Evolutionary conservation across 2,329 filamentous ascomycete genomes (phyloP).

Genomic region (Chaetomium sp.): DNA sequence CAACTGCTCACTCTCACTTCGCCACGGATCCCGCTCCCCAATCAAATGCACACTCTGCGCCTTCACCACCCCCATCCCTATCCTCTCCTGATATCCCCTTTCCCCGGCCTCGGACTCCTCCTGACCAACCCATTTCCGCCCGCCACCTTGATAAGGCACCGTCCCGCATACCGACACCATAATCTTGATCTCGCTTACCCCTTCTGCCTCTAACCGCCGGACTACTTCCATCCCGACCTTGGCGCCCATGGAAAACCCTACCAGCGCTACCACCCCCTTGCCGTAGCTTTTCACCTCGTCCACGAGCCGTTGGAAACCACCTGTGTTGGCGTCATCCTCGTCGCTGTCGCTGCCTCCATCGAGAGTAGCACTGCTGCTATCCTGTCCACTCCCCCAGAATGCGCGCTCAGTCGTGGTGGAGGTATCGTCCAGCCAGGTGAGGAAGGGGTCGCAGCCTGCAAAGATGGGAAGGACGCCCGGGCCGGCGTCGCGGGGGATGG

Average conservation of each 20-base stretch:
- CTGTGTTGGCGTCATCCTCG: neutral
- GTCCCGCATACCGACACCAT: slow-evolving; percentile 17
- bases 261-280: slow-evolving; percentile 25
- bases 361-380: neutral
- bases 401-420: slow-evolving; percentile 6
- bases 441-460: slow-evolving; percentile 30
- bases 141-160: slow-evolving; percentile 11
- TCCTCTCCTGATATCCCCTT: neutral
- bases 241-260: slow-evolving; percentile 32
- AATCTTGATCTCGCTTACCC: slow-evolving; percentile 4
- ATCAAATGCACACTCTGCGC: slow-evolving; percentile 18
- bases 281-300: slow-evolving; percentile 11
- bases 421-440: slow-evolving; percentile 28
- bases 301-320: neutral
- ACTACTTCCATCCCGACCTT: slow-evolving; percentile 18
- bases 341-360: neutral
- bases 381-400: neutral
- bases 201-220: slow-evolving; percentile 7
- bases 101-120: neutral
- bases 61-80: slow-evolving; percentile 5
- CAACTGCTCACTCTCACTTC: slow-evolving; percentile 16
- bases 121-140: neutral
- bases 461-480: slow-evolving; percentile 34
- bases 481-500: slow-evolving; percentile 26
- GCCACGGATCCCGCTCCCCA: slow-evolving; percentile 18